Base-by-base conservation (phyloP, 2,329 filamentous ascomycete genomes). In the Pestalotiopsis sp. region DNA sequence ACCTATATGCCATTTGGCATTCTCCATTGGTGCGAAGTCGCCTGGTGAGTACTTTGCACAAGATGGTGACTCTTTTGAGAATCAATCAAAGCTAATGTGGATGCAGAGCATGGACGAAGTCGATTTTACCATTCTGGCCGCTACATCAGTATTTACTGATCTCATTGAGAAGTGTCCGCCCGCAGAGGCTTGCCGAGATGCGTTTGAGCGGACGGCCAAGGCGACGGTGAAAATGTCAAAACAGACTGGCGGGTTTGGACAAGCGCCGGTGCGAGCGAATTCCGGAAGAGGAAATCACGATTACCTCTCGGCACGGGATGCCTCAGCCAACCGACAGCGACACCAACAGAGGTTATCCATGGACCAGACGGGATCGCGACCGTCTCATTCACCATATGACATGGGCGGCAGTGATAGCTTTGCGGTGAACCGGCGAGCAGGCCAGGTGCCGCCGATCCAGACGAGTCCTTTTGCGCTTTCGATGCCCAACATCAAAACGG, bases 1-100 rank as follows among this genome's bases (percentile, higher is more conserved):
- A 98, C 79, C 86, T 98, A 2, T 98, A 98, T 80, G 95, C 96
- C 23, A 96, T 98, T 68, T 98, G 95, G 95, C 95, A 98, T 80
- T 98, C 95, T 12, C 90, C 93, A 5, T 88, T 93, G 66, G 95
- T 98, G 64, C 89, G 95, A 75, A 94, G 92, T 78, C 90, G 93
- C 68, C 83, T 98, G 80, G 93, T 95, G 88, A 83, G 92, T 84
- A n/a, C 38, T n/a, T n/a, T 27, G 36, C n/a, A 58, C 40, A 59
- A 72, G 70, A 71, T 20, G 31, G 59, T 66, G 62, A 36, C 31
- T 36, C 31, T 36, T 23, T 38, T 49, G 25, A 59, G 9, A 4
- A 14, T 6, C 66, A 17, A 4, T 9, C 11, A 31, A 12, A 57
- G 38, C 77, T 83, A 73, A 83, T 68, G 36, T 59, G n/a, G 61